Base-by-base conservation (phyloP, 352 stramenopile species). In the Globisporangium spiculum region DNA sequence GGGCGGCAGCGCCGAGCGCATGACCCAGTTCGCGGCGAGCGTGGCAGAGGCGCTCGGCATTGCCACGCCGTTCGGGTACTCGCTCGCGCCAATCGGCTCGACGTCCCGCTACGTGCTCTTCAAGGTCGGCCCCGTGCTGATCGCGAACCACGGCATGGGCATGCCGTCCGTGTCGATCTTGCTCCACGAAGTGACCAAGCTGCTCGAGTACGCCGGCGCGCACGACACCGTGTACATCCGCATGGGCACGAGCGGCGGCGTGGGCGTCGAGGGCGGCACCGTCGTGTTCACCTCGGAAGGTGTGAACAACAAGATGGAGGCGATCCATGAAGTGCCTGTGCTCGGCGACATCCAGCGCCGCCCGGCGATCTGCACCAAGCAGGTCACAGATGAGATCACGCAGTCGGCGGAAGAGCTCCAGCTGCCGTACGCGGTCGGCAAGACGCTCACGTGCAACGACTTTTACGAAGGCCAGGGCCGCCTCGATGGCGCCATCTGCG, bases 381-480 rank as follows among this genome's bases (percentile, higher is more conserved):
- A 84, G 41, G 74, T 93, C 30, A 75, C 75, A 4, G 73, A 87
- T 7, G 86, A 89, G 48, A 78, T 95, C 60, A 72, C 79, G 20
- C 55, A 68, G 4, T 73, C 79, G 0, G 81, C 83, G n/a, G 68
- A 84, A 30, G 73, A 88, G 24, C 67, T 90, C 55, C 73, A 62
- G 2, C 36, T 92, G 44, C 80, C 80, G n/a, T 83, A 88, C 67
- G 76, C 78, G 4, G 74, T 90, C 53, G 85, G 87, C 66, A 95
- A 95, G 76, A 95, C 87, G 55, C 80, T 95, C 44, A 91, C 79
- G 54, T 91, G 84, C 75, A 88, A 95, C 72, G 87, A 92, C 71
- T 95, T 95, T 48, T 95, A 95, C 75, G 86, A 93, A 54, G 86
- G 82, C 50, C 87, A 95, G 63, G 87, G 87, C 41, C 87, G 87